These are phyloP conservation scores for Deinandra increscens DNA, from an alignment of 129 eudicot genomes.

Conservation along the genomic window DNA sequence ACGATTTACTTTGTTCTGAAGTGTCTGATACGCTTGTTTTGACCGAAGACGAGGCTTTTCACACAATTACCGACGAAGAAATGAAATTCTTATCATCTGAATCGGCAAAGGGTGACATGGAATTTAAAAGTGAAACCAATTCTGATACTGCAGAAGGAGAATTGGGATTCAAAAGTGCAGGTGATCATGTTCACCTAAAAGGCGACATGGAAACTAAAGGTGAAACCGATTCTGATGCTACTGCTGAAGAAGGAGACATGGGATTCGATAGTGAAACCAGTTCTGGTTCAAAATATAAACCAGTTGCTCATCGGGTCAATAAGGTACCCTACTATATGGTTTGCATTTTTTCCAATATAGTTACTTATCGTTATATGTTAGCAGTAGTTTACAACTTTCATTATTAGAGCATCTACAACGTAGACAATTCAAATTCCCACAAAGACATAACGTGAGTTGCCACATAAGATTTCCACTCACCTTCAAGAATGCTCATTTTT, in stretches of 20 bases:
- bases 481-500: too few species aligned
- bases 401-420: too few species aligned
- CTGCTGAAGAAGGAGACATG: conserved; percentile 13
- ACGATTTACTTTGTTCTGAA: conserved; percentile 39
- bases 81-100: not conserved
- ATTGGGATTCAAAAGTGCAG: not conserved
- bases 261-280: not conserved
- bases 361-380: too few species aligned
- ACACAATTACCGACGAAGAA: not conserved
- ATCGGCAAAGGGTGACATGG: not conserved
- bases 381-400: too few species aligned
- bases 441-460: too few species aligned
- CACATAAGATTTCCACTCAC: too few species aligned
- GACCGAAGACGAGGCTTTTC: conserved; percentile 1
- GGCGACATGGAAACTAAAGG: not conserved
- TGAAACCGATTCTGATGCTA: not conserved
- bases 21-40: conserved; percentile 28
- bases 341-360: too few species aligned
- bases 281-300: not conserved
- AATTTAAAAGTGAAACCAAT: not conserved
- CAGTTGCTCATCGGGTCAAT: conserved; percentile 7
- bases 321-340: conserved; percentile 16
- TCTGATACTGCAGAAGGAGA: conserved; percentile 12
- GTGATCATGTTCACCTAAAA: not conserved
- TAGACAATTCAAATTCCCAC: too few species aligned